Conservation (phyloP, 1,284 basidiomycete species). For the Apiotrichum gamsii region DNA sequence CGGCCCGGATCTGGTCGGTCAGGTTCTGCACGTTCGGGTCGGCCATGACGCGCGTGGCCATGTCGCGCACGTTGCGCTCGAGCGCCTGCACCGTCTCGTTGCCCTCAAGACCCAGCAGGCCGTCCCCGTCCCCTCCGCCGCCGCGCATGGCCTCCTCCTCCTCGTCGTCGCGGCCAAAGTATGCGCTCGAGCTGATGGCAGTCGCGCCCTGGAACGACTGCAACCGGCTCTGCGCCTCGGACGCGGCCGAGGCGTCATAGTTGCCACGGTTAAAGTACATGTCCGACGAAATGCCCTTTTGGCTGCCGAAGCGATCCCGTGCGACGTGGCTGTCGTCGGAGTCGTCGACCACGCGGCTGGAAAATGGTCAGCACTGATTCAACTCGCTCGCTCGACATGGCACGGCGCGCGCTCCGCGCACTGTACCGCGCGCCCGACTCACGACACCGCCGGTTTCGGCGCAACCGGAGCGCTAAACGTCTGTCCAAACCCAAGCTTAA, state of each 20-base stretch:
- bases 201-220: slow-evolving; percentile 85
- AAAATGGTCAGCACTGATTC: background rate
- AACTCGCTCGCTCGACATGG: too few species aligned
- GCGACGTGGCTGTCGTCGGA: slow-evolving; percentile 68
- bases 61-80: slow-evolving; percentile 74
- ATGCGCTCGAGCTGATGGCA: slow-evolving; percentile 88
- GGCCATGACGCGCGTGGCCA: slow-evolving; percentile 67
- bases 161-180: slow-evolving; percentile 79
- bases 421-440: too few species aligned
- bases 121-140: slow-evolving; percentile 51
- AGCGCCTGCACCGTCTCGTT: slow-evolving; percentile 58
- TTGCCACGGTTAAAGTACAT: slow-evolving; percentile 91
- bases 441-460: slow-evolving; percentile 49
- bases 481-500: slow-evolving; percentile 73
- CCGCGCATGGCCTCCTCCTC: too few species aligned
- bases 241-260: slow-evolving; percentile 68
- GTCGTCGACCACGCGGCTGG: slow-evolving; percentile 46
- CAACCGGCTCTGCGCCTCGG: slow-evolving; percentile 76
- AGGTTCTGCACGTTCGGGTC: slow-evolving; percentile 88
- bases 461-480: slow-evolving; percentile 50
- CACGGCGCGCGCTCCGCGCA: too few species aligned
- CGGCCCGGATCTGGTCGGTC: slow-evolving; percentile 71
- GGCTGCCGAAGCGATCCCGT: slow-evolving; percentile 80
- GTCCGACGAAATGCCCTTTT: slow-evolving; percentile 92
- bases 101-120: slow-evolving; percentile 58